Evolutionary conservation across 2,329 filamentous ascomycete species (phyloP).

Genomic region (Tetracladium maxilliforme): DNA sequence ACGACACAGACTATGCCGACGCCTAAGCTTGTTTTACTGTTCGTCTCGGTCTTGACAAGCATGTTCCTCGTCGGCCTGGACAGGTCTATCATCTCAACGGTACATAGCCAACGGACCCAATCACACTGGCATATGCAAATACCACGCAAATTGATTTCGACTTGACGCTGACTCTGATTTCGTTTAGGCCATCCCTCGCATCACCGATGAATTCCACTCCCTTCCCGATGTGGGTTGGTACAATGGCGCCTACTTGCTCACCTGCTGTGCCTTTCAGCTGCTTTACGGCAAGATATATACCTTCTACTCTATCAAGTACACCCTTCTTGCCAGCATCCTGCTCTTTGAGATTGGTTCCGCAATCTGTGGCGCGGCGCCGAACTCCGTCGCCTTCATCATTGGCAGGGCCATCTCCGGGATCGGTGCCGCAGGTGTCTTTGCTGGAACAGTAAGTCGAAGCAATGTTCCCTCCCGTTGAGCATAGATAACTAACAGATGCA

Average conservation of each 20-base stretch:
- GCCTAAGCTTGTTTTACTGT: too few relatives aligned
- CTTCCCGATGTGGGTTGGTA: conserved; percentile 18
- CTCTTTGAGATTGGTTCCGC: conserved; percentile 15
- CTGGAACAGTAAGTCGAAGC: conserved; percentile 6
- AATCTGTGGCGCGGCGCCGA: conserved; percentile 13
- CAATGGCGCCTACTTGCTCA: conserved; percentile 18
- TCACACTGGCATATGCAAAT: too few relatives aligned
- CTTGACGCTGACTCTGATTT: too few relatives aligned
- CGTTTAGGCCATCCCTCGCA: conserved; percentile 8
- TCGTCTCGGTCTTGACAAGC: too few relatives aligned
- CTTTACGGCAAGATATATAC: conserved; percentile 9
- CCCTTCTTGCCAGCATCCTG: conserved; percentile 12
- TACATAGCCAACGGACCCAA: too few relatives aligned
- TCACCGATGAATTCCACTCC: conserved; percentile 9
- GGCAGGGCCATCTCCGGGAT: conserved; percentile 14
- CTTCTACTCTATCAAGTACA: conserved; percentile 13
- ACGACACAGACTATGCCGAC: too few relatives aligned
- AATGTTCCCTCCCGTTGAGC: not conserved
- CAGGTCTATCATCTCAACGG: too few relatives aligned
- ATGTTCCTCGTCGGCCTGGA: too few relatives aligned
- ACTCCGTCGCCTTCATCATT: conserved; percentile 13
- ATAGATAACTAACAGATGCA: not conserved
- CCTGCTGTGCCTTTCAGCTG: conserved; percentile 10
- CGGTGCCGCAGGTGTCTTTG: conserved; percentile 11
- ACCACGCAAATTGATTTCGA: too few relatives aligned